A percentile compares a stretch with the other conserved stretches of the same genome.
Evolutionary conservation across 768 basidiomycete genomes (phyloP).

Genomic region (Suillus fuscotomentosus): DNA sequence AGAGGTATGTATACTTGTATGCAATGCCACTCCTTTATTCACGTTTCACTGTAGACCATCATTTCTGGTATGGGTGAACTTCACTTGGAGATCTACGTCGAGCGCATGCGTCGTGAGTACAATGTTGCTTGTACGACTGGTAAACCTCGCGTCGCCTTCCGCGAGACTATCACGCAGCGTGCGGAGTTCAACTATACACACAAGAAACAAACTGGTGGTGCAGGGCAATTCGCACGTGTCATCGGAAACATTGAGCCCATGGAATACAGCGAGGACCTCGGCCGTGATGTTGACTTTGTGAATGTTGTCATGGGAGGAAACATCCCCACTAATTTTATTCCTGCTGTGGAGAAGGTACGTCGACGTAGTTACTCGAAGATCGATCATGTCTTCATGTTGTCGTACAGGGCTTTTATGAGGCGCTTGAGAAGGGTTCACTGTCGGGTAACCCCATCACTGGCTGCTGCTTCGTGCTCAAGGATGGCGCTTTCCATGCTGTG

Average conservation of each 20-base stretch:
- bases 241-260: slow-evolving; percentile 91
- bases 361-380: not conserved
- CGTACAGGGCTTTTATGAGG: slow-evolving; percentile 88
- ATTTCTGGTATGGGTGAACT: slow-evolving; percentile 99
- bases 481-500: slow-evolving; percentile 90
- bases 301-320: slow-evolving; percentile 89
- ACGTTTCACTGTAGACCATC: slow-evolving; percentile 67
- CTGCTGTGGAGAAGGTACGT: slow-evolving; percentile 88
- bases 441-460: slow-evolving; percentile 88
- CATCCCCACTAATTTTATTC: slow-evolving; percentile 89
- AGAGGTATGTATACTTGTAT: slow-evolving; percentile 64
- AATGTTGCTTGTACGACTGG: slow-evolving; percentile 91
- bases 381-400: not conserved
- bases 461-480: slow-evolving; percentile 82
- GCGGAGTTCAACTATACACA: slow-evolving; percentile 89
- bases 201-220: slow-evolving; percentile 98
- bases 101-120: slow-evolving; percentile 98
- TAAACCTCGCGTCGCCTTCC: slow-evolving; percentile 94
- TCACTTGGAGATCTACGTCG: slow-evolving; percentile 98
- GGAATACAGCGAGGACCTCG: slow-evolving; percentile 67
- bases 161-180: slow-evolving; percentile 86
- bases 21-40: slow-evolving; percentile 1
- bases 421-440: slow-evolving; percentile 85
- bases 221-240: slow-evolving; percentile 95
- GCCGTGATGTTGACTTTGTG: slow-evolving; percentile 83